phyloP scores from a whole-genome alignment of 2,329 filamentous ascomycete genomes.

The Talaromyces sp. region DNA sequence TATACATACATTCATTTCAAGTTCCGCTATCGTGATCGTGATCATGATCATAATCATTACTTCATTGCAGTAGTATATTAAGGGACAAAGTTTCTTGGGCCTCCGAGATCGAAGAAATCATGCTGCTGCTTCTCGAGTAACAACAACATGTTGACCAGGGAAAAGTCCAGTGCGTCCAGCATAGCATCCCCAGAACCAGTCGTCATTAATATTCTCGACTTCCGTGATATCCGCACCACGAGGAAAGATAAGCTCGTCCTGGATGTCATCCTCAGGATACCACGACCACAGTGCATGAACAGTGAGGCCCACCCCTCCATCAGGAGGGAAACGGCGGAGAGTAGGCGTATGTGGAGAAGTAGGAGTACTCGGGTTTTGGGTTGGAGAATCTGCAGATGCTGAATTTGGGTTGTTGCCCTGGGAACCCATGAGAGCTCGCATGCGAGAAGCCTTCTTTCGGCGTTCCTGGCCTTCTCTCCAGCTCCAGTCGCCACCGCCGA shows the following conservation, averaged over 20 bases:
- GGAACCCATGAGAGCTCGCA: slow-evolving; percentile 21
- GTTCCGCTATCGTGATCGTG: background rate
- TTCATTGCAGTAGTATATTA: slow-evolving; percentile 9
- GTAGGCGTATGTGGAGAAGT: slow-evolving; percentile 11
- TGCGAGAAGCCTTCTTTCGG: slow-evolving; percentile 41
- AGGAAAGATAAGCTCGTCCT: slow-evolving; percentile 82
- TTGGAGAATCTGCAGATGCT: slow-evolving; percentile 18
- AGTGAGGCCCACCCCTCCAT: slow-evolving; percentile 70
- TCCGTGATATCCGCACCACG: slow-evolving; percentile 80
- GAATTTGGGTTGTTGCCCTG: slow-evolving; percentile 5
- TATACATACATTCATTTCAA: slow-evolving; percentile 12
- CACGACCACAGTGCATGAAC: slow-evolving; percentile 74
- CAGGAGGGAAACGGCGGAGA: slow-evolving; percentile 65
- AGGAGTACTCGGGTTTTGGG: slow-evolving; percentile 17
- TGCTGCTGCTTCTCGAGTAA: slow-evolving; percentile 35
- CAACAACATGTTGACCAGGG: slow-evolving; percentile 72
- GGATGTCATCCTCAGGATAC: slow-evolving; percentile 62
- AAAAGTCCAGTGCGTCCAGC: slow-evolving; percentile 79
- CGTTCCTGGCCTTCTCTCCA: slow-evolving; percentile 47
- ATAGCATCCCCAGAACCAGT: slow-evolving; percentile 88
- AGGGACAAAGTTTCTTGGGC: background rate
- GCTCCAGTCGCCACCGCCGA: slow-evolving; percentile 42
- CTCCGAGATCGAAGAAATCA: background rate
- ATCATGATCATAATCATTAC: slow-evolving; percentile 17
- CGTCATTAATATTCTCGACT: slow-evolving; percentile 82